A percentile compares a stretch with the other conserved stretches of the same genome.
Conservation (phyloP, 2,329 filamentous ascomycete genomes). For the Parafenestella ontariensis region DNA sequence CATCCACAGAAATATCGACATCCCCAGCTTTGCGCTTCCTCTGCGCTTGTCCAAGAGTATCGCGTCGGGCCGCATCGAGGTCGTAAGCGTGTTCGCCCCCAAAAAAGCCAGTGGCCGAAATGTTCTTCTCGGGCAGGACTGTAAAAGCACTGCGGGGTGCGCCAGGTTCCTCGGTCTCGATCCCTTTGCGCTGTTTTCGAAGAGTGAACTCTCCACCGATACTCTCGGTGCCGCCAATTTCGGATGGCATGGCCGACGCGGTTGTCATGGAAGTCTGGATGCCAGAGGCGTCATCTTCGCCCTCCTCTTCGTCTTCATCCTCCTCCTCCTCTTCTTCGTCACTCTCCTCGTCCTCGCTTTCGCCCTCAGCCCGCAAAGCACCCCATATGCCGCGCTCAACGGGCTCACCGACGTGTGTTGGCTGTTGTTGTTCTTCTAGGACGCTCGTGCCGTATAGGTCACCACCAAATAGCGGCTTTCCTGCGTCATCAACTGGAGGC, state of each 20-base stretch:
- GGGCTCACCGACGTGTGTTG: slow-evolving; percentile 67
- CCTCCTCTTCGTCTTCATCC: slow-evolving; percentile 74
- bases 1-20: slow-evolving; percentile 89
- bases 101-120: slow-evolving; percentile 90
- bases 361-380: slow-evolving; percentile 81
- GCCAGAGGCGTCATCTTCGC: slow-evolving; percentile 61
- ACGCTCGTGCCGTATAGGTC: slow-evolving; percentile 87
- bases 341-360: slow-evolving; percentile 71
- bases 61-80: slow-evolving; percentile 64
- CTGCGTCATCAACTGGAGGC: slow-evolving; percentile 91
- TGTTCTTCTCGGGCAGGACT: slow-evolving; percentile 86
- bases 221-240: slow-evolving; percentile 76
- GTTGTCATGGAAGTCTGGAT: slow-evolving; percentile 76
- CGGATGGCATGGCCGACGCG: slow-evolving; percentile 79
- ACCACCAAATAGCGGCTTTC: slow-evolving; percentile 88
- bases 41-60: slow-evolving; percentile 80
- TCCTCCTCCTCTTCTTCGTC: slow-evolving; percentile 65
- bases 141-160: slow-evolving; percentile 81
- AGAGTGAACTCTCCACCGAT: slow-evolving; percentile 89
- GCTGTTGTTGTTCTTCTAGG: slow-evolving; percentile 66
- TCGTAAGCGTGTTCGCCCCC: slow-evolving; percentile 95
- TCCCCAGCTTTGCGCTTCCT: slow-evolving; percentile 92
- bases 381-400: slow-evolving; percentile 92
- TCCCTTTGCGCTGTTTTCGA: slow-evolving; percentile 79
- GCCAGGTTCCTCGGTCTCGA: slow-evolving; percentile 82